Base-by-base conservation (phyloP, 2,329 filamentous ascomycete genomes). In the Neoascochyta sp. region DNA sequence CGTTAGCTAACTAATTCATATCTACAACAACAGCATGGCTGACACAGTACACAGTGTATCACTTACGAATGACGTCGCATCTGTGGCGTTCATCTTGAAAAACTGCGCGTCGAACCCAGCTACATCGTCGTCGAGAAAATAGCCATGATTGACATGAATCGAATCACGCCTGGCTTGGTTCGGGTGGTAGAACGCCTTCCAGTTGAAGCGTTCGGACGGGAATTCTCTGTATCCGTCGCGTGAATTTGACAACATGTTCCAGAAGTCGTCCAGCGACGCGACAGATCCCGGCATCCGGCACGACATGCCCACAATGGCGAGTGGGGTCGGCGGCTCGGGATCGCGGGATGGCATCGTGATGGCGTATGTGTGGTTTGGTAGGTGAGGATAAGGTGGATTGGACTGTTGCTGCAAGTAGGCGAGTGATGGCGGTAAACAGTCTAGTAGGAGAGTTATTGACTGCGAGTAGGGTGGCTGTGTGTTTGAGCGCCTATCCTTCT, bases 221-320 rank as follows among this genome's bases (percentile, higher is more conserved):
- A 65, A 57, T 4, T 30, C n/a, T 2, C 60, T 62, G 2, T 44
- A 45, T 0, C 62, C 65, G 6, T 62, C 48, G 1, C 52, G 29
- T 5, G 26, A 24, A 4, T 45, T 38, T 7, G 45, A 27, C 10
- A 52, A 43, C 9, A 56, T 34, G 22, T 50, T 40, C 44, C 43
- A 56, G n/a, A 56, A 49, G 16, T 53, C 45, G 23, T 52, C 47
- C 2, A 49, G 49, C 1, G 41, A 43, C 7, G 32, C 36, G 9
- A 42, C 44, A 12, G 27, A 36, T 14, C 52, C 52, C 3, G 54
- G 44, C 15, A 54, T 41, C 10, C 50, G 42, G 24, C 43, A 50
- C 10, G 52, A 46, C 35, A 63, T 62, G 27, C 64, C 64, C 33
- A 67, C 50, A n/a, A 68, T 56, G 9, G 64, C 64, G n/a, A 50